These are phyloP conservation scores for Protea cynaroides DNA, from an alignment of 164 flowering plant genomes.

Conservation along the genomic window DNA sequence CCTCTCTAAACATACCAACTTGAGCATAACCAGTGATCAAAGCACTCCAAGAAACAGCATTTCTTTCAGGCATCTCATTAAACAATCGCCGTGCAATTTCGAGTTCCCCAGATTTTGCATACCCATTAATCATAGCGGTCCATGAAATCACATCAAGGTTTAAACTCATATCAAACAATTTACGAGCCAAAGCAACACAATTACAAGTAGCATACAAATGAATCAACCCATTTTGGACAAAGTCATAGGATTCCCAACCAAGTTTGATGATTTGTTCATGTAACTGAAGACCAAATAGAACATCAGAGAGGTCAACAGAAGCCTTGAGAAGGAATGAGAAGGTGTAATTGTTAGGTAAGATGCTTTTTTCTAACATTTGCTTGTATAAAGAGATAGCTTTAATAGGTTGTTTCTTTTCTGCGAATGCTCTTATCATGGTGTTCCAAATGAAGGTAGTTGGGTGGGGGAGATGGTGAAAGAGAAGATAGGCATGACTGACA, in stretches of 20 bases:
- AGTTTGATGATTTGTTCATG: slow-evolving; percentile 40
- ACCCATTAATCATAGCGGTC: slow-evolving; percentile 65
- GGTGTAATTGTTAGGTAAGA: slow-evolving; percentile 63
- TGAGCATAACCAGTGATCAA: slow-evolving; percentile 46
- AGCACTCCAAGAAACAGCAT: slow-evolving; percentile 54
- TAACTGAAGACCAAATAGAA: slow-evolving; percentile 16
- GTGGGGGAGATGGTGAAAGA: slow-evolving; percentile 32
- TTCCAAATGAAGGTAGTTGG: slow-evolving; percentile 54
- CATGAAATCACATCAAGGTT: slow-evolving; percentile 54
- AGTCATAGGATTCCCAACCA: slow-evolving; percentile 71
- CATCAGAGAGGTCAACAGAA: slow-evolving; percentile 27
- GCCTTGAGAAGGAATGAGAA: slow-evolving; percentile 59
- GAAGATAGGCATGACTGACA: slow-evolving; percentile 28
- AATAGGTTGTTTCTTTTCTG: slow-evolving; percentile 27
- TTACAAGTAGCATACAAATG: slow-evolving; percentile 45
- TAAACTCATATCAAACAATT: slow-evolving; percentile 41
- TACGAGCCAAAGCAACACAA: slow-evolving; percentile 36
- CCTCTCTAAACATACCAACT: slow-evolving; percentile 35
- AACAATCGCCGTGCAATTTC: slow-evolving; percentile 37
- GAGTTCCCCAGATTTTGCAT: slow-evolving; percentile 35
- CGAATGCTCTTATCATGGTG: slow-evolving; percentile 42
- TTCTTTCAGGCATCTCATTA: slow-evolving; percentile 57
- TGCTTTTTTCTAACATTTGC: slow-evolving; percentile 31
- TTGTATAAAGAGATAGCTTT: slow-evolving; percentile 31
- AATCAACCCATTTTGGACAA: slow-evolving; percentile 61